Evolutionary conservation across 2,329 filamentous ascomycete species (phyloP).

Genomic region (Cucurbitaria berberidis): DNA sequence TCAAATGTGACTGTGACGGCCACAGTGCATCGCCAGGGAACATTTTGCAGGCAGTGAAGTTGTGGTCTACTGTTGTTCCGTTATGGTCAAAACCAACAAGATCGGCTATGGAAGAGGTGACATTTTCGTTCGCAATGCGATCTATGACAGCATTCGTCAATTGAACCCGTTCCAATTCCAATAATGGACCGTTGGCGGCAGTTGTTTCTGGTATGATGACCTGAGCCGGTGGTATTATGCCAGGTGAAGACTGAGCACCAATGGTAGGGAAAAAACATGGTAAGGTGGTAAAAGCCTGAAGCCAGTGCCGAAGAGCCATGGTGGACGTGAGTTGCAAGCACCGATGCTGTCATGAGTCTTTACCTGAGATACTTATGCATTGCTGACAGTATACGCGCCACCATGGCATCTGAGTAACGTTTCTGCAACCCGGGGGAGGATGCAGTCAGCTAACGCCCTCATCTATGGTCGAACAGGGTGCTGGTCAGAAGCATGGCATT

Average conservation of each 20-base stretch:
- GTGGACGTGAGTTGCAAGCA: not conserved
- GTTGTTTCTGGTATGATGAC: slow-evolving; percentile 12
- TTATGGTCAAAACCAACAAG: slow-evolving; percentile 41
- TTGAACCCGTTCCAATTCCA: slow-evolving; percentile 19
- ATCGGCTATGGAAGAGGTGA: slow-evolving; percentile 4
- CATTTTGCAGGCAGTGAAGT: slow-evolving; percentile 22
- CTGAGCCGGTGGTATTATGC: slow-evolving; percentile 10
- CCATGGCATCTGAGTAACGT: not conserved
- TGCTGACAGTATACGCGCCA: not conserved
- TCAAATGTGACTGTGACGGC: slow-evolving; percentile 21
- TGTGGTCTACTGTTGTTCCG: not conserved
- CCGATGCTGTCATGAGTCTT: not conserved
- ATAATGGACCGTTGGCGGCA: slow-evolving; percentile 13
- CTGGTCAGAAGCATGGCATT: not conserved
- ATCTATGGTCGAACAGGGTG: not conserved
- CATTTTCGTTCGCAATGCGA: not conserved
- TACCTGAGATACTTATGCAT: not conserved
- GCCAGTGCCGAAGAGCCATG: not conserved
- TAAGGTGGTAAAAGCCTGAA: not conserved
- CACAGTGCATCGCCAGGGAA: slow-evolving; percentile 29
- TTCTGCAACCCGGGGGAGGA: not conserved
- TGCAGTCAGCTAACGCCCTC: not conserved
- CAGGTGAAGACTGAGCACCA: not conserved
- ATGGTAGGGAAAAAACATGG: not conserved
- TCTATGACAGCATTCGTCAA: slow-evolving; percentile 17